Evolutionary conservation across 257 asterid species (phyloP), one percentile per base, ranked within the genome.

Genomic region (Paulownia fortunei): DNA sequence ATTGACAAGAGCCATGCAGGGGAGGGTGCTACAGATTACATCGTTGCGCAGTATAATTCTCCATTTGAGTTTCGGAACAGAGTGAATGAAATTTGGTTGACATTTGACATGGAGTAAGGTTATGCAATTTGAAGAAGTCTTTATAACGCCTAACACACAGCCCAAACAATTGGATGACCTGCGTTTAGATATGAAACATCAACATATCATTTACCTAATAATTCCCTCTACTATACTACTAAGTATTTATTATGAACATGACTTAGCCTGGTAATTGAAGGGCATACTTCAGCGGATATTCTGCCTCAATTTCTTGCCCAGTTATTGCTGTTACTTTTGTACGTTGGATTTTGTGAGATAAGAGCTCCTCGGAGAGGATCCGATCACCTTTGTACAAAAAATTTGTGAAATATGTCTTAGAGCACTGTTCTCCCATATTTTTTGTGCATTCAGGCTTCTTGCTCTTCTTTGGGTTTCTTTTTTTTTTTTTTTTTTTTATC

Each of bases 61-160:
- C 97, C 97, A 0, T 94, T 94, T 60, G 98, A 94, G 88, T 88
- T 88, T 60, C 76, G 51, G 44, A 73, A 82, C 82, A 83, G 98
- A 77, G 90, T 94, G 27, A 94, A 94, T 56, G 97, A 94, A 84
- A 84, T 94, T 6, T 94, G 98, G 97, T 76, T 94, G 70, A 82
- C 92, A 0, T 89, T 93, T 49, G 60, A 84, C 58, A n/a, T 73
- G 79, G 84, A 82, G 3, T 61, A 75, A 15, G 87, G 41, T 3
- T 16, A 73, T 16, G 64, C 65, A 26, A 2, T 69, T 21, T 74
- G 76, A 76, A n/a, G n/a, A n/a, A n/a, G n/a, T n/a, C n/a, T n/a
- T n/a, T n/a, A n/a, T n/a, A n/a, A n/a, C n/a, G n/a, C n/a, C n/a
- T n/a, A n/a, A n/a, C n/a, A n/a, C n/a, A n/a, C n/a, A n/a, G n/a